Percentiles rank a stretch among this genome's conserved stretches.
phyloP scores from a whole-genome alignment of 2,329 filamentous ascomycete genomes.

The Pleomassaria siparia region DNA sequence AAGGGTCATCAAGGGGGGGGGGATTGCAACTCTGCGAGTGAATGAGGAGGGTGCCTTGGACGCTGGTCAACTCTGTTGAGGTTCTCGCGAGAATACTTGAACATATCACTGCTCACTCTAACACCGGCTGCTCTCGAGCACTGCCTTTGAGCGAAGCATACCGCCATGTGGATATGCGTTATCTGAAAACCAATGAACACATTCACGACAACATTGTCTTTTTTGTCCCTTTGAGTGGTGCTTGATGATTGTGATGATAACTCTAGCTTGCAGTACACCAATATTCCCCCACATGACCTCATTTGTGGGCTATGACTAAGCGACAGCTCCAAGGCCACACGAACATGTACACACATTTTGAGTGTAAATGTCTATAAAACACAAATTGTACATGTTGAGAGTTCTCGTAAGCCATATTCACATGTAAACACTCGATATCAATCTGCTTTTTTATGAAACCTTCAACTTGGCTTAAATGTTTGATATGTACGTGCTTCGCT shows the following conservation, averaged over 20 bases:
- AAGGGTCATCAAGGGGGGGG: constrained; percentile 20
- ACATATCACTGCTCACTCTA: constrained; percentile 32
- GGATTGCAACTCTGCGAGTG: constrained; percentile 21
- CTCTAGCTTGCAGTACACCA: background rate
- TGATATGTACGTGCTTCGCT: no score
- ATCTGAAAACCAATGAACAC: constrained; percentile 34
- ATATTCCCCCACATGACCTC: constrained; percentile 2
- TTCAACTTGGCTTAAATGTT: no score
- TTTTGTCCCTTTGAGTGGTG: constrained; percentile 3
- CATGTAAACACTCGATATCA: no score
- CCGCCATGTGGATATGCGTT: constrained; percentile 39
- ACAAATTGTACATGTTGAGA: no score
- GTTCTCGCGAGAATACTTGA: constrained; percentile 36
- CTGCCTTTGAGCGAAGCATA: constrained; percentile 41
- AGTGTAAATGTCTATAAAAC: no score
- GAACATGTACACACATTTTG: no score
- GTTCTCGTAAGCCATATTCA: no score
- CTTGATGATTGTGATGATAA: background rate
- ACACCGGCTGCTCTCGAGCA: constrained; percentile 38
- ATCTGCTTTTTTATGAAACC: no score
- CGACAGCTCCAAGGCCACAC: no score
- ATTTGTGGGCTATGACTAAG: background rate
- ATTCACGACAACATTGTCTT: constrained; percentile 32
- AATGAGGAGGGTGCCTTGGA: constrained; percentile 28
- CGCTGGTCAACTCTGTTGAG: constrained; percentile 42